These are phyloP conservation scores for Linum lewisii DNA, from an alignment of 345 rosid genomes.

Conservation along the genomic window DNA sequence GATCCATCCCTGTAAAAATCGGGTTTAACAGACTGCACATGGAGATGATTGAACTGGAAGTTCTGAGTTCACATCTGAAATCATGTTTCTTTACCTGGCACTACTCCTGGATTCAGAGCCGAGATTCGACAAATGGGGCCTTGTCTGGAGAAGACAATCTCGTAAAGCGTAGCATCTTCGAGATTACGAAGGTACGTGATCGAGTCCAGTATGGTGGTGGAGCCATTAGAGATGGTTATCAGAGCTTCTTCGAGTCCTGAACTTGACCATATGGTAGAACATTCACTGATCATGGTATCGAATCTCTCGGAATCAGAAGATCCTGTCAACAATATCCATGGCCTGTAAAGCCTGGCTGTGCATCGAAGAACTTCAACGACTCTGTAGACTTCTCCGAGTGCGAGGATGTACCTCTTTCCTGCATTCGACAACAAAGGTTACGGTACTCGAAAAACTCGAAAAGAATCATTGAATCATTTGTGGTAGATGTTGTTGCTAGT, in stretches of 20 bases:
- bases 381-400: constrained; percentile 82
- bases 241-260: constrained; percentile 73
- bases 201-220: constrained; percentile 40
- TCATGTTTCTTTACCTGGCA: constrained; percentile 42
- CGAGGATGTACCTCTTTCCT: constrained; percentile 54
- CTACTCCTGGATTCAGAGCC: constrained; percentile 29
- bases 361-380: constrained; percentile 50
- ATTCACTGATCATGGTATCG: constrained; percentile 43
- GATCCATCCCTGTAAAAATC: constrained; percentile 43
- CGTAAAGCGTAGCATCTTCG: constrained; percentile 32
- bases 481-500: constrained; percentile 1
- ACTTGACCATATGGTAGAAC: constrained; percentile 52
- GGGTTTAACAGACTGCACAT: not conserved
- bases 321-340: constrained; percentile 48
- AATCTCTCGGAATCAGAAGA: constrained; percentile 25
- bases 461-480: not conserved
- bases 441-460: not conserved
- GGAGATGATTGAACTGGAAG: no score
- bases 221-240: constrained; percentile 25
- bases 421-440: constrained; percentile 15
- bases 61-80: not conserved
- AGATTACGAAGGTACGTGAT: constrained; percentile 33
- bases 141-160: constrained; percentile 34
- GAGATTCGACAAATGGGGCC: constrained; percentile 51
- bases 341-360: constrained; percentile 55